A percentile compares a stretch with the other conserved stretches of the same genome.
phyloP scores from a whole-genome alignment of 257 asterid genomes.

The Handroanthus guayacan region DNA sequence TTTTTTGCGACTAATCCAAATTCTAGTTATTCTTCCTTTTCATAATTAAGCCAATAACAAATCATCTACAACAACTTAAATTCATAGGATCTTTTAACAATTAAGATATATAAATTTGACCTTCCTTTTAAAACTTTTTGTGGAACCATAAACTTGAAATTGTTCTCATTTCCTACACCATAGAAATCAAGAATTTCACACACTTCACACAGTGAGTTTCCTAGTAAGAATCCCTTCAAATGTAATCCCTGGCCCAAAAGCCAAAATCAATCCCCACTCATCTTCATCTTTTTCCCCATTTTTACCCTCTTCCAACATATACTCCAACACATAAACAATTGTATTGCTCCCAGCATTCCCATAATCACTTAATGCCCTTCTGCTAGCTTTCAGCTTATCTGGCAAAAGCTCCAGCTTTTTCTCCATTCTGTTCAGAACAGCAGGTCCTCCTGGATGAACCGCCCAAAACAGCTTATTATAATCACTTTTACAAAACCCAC shows the following conservation, averaged over 20 bases:
- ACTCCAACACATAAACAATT: slow-evolving; percentile 89
- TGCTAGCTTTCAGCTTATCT: slow-evolving; percentile 70
- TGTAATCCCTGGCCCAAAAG: slow-evolving; percentile 97
- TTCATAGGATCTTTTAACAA: too few relatives aligned
- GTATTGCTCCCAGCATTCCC: slow-evolving; percentile 97
- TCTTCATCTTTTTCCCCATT: slow-evolving; percentile 27
- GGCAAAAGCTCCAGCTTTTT: slow-evolving; percentile 73
- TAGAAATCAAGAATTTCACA: not conserved
- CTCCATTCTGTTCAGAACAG: slow-evolving; percentile 80
- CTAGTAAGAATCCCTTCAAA: slow-evolving; percentile 91
- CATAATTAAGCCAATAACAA: too few relatives aligned
- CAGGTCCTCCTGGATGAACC: slow-evolving; percentile 98
- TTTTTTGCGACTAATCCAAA: too few relatives aligned
- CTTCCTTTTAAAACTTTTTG: too few relatives aligned
- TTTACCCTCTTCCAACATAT: slow-evolving; percentile 65
- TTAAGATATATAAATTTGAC: too few relatives aligned
- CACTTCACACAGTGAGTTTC: slow-evolving; percentile 53
- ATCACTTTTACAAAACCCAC: slow-evolving; percentile 46
- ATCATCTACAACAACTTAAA: too few relatives aligned
- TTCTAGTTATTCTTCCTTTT: too few relatives aligned
- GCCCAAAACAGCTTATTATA: slow-evolving; percentile 91
- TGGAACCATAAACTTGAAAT: too few relatives aligned
- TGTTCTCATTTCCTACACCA: too few relatives aligned
- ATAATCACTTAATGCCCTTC: slow-evolving; percentile 84
- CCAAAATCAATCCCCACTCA: slow-evolving; percentile 87